These are phyloP conservation scores for Erodium maritimum DNA, from an alignment of 345 rosid genomes.

Conservation along the genomic window DNA sequence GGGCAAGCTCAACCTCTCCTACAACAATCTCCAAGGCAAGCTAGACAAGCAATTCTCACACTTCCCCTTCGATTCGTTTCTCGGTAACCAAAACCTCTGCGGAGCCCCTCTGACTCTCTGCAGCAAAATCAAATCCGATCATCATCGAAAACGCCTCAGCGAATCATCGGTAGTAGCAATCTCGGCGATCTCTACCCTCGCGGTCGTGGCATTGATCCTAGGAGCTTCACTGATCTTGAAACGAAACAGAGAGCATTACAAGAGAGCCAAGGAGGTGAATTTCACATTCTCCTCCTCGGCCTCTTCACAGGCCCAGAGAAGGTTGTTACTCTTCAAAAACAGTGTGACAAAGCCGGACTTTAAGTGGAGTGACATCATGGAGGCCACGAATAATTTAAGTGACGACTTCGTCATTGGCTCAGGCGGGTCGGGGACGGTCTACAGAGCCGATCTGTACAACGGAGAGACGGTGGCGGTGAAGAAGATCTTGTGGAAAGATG, in stretches of 20 bases:
- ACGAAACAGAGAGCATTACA: conserved; percentile 33
- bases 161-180: conserved; percentile 36
- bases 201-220: conserved; percentile 48
- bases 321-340: conserved; percentile 48
- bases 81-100: conserved; percentile 61
- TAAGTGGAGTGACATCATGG: conserved; percentile 78
- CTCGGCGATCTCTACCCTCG: conserved; percentile 53
- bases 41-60: conserved; percentile 55
- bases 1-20: conserved; percentile 67
- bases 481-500: conserved; percentile 66
- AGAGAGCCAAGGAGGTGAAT: conserved; percentile 31
- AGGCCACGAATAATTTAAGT: conserved; percentile 59
- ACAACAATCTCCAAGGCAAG: conserved; percentile 58
- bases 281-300: conserved; percentile 35
- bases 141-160: conserved; percentile 35
- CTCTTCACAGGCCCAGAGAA: conserved; percentile 56
- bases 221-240: conserved; percentile 39
- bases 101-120: conserved; percentile 61
- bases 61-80: conserved; percentile 64
- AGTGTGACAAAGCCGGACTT: conserved; percentile 54
- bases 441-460: conserved; percentile 49
- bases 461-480: conserved; percentile 81
- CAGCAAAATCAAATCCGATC: conserved; percentile 11
- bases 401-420: conserved; percentile 81
- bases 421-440: conserved; percentile 86